phyloP scores from a whole-genome alignment of 2,329 filamentous ascomycete genomes.

The Ascosphaera apis region DNA sequence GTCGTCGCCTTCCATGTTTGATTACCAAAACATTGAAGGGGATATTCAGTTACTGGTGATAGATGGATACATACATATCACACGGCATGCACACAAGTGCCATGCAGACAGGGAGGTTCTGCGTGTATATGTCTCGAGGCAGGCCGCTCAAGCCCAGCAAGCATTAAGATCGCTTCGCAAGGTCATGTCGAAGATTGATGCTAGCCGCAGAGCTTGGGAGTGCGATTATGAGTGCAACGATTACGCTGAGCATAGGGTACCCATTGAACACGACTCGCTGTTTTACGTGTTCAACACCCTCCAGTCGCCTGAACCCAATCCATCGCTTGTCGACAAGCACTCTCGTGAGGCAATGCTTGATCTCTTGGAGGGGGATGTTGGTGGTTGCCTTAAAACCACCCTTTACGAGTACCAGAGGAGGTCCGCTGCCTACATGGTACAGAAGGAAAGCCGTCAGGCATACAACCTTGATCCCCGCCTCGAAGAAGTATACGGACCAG shows the following conservation, averaged over 20 bases:
- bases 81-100: background rate
- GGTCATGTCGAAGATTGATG: conserved; percentile 19
- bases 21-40: background rate
- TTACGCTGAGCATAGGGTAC: conserved; percentile 2
- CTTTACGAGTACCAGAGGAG: conserved; percentile 61
- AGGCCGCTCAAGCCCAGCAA: background rate
- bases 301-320: conserved; percentile 15
- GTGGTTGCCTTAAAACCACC: conserved; percentile 23
- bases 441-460: conserved; percentile 46
- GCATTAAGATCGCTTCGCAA: conserved; percentile 7
- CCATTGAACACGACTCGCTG: conserved; percentile 19
- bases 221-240: conserved; percentile 8
- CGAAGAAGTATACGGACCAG: conserved; percentile 34
- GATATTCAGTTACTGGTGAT: background rate
- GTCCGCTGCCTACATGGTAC: conserved; percentile 63
- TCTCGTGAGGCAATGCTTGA: conserved; percentile 16
- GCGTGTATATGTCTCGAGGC: background rate
- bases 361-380: conserved; percentile 12
- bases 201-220: conserved; percentile 17
- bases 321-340: conserved; percentile 13
- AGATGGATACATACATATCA: background rate
- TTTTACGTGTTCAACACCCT: conserved; percentile 29
- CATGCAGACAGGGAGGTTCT: background rate
- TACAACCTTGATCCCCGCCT: conserved; percentile 52
- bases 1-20: background rate